These are phyloP conservation scores for Fusarium coicis DNA, from an alignment of 2,329 filamentous ascomycete genomes.

Conservation along the genomic window DNA sequence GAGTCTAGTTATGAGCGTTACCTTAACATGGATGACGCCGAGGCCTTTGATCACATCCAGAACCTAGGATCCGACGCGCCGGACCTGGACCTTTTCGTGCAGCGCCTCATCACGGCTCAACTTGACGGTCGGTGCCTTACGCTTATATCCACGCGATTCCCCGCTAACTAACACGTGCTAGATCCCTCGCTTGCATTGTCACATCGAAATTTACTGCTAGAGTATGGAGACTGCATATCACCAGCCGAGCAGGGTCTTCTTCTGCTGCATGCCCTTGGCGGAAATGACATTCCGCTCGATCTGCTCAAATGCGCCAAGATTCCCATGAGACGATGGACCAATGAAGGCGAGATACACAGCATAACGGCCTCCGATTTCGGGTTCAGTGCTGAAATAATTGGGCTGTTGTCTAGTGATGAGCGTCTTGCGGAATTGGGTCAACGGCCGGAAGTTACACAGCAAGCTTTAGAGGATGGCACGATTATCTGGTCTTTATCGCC, in stretches of 20 bases:
- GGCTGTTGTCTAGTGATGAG: constrained; percentile 30
- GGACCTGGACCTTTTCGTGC: constrained; percentile 36
- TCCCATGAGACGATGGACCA: constrained; percentile 42
- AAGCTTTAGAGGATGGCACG: constrained; percentile 31
- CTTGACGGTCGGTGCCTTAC: constrained; percentile 18
- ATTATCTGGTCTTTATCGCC: constrained; percentile 34
- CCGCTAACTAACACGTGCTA: neutral
- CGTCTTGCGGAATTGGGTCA: constrained; percentile 1
- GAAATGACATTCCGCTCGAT: constrained; percentile 35
- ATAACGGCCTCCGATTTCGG: constrained; percentile 39
- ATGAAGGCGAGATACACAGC: constrained; percentile 42
- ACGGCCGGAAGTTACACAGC: constrained; percentile 24
- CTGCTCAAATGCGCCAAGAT: constrained; percentile 37
- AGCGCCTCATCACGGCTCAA: constrained; percentile 38
- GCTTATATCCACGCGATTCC: accelerated
- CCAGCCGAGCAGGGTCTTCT: constrained; percentile 41
- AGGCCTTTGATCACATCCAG: constrained; percentile 44
- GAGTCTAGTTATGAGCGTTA: constrained; percentile 46
- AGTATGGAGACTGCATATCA: constrained; percentile 43
- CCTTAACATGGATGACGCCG: constrained; percentile 48
- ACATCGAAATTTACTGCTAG: constrained; percentile 40
- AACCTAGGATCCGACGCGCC: constrained; percentile 28
- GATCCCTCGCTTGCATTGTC: constrained; percentile 26
- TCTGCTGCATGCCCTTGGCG: constrained; percentile 40
- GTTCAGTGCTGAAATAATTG: constrained; percentile 32